These are phyloP conservation scores for Vitis hybrid DNA, from an alignment of 177 flowering plant species.

Conservation along the genomic window DNA sequence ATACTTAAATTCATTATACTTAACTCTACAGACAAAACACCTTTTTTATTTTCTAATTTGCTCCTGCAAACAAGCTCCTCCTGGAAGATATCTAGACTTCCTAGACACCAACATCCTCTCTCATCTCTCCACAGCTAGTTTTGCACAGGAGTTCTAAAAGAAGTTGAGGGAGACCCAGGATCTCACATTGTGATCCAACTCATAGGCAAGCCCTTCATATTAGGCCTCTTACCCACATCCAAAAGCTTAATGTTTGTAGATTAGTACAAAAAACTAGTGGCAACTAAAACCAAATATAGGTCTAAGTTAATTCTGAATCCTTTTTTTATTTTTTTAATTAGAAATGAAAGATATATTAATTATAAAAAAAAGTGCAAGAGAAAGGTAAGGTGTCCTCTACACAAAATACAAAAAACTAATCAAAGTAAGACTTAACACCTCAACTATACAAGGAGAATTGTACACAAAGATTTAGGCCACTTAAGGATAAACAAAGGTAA, in stretches of 20 bases:
- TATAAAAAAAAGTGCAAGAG: no score
- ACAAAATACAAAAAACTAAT: no score
- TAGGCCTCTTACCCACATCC: neutral
- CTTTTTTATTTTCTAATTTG: no score
- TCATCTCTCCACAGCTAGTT: neutral
- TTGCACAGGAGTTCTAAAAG: neutral
- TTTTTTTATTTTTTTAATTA: neutral
- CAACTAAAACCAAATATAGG: neutral
- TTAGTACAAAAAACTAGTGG: neutral
- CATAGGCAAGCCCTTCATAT: neutral
- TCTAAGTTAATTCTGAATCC: neutral
- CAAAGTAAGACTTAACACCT: no score
- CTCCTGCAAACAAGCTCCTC: no score
- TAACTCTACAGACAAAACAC: neutral
- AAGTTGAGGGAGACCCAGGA: no score
- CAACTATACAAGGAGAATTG: no score
- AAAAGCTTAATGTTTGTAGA: neutral
- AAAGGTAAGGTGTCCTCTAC: no score
- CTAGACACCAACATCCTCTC: neutral
- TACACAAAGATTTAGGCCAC: no score
- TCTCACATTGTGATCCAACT: no score
- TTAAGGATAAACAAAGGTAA: no score
- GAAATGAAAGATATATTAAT: no score
- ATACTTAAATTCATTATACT: neutral
- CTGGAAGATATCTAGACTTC: neutral